Base-by-base conservation (phyloP, 805 yeast genomes). In the Hanseniaspora nectarophila region DNA sequence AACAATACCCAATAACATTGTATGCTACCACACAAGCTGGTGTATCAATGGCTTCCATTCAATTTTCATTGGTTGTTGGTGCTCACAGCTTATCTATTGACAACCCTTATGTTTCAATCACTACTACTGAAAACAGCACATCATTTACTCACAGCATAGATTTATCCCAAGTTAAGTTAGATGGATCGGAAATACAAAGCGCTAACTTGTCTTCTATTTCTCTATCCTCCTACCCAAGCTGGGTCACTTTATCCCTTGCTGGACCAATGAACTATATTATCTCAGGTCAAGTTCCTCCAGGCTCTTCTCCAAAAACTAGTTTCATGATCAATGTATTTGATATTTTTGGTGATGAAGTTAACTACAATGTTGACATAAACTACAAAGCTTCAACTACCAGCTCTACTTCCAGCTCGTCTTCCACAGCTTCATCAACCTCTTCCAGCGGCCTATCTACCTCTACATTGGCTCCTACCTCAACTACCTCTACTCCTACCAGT, bases 1-100 rank as follows among this genome's bases (percentile, higher is more conserved):
- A 77, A 57, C 69, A 72, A 39, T 92, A 78, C 63, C 74, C 76
- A 16, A 79, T 90, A 58, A 72, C 78, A 42, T 74, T 89, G 58
- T 79, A 88, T 53, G 96, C 89, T 1, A 72, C 95, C 1, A 95
- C 88, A 60, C 77, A 78, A 60, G 66, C 67, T 24, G 95, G 94
- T 1, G 88, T 64, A 62, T 70, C 92, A 1, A 88, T 85, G 16
- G 81, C 80, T 3, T 78, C 73, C 57, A 81, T 84, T 2, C 67
- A 75, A 29, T 92, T 92, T 68, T 72, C 77, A 55, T 69, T 92
- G 34, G 70, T 82, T 24, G 82, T 90, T 34, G 98, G 98, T 39
- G 95, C 94, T 9, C 96, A 92, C 64, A 81, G 77, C 56, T 73
- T 92, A 56, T 74, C 87, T 35, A 71, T 80, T 21, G 62, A 79